Base-by-base conservation (phyloP, 1,139 yeast genomes). In the Lodderomyces jiufengensis region DNA sequence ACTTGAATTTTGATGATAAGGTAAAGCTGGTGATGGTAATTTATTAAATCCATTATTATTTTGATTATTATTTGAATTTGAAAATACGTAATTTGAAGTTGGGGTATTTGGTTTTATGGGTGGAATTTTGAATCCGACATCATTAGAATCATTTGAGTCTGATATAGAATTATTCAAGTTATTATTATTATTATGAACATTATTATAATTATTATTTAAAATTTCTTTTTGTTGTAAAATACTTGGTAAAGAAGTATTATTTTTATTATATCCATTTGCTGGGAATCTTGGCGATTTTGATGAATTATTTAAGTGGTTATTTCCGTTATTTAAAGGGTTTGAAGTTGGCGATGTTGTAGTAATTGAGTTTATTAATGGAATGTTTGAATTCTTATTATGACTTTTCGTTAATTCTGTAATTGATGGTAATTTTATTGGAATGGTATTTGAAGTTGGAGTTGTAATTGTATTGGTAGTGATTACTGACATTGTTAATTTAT, bases 391-490 rank as follows among this genome's bases (percentile, higher is more conserved):
- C 8, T 25, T 9, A n/a, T 8, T 23, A 4, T 22, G 2, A 23
- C 14, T 25, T 25, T 28, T n/a, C 14, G 68, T 61, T 45, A 64
- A 54, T 41, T 64, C 69, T 41, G 52, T 57, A 34, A 64, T 62
- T 4, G 67, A 57, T 11, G 70, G 69, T 43, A 63, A 55, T 41
- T 52, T 58, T 27, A 61, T 43, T 38, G 40, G 27, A 13, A 33
- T 29, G n/a, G 38, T 13, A 8, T 33, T 20, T 8, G 36, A 26
- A 23, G 42, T 31, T 10, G 44, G 24, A 9, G 37, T 31, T 18
- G 39, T 32, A 26, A 31, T 13, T 9, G 31, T 11, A 10, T 16
- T 11, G 9, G 12, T 29, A 14, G 24, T 29, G 5, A 21, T 14
- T 14, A 9, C 22, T 15, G 29, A 15, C 24, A 14, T 26, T 13